Base-by-base conservation (phyloP, 2,329 filamentous ascomycete species). In the Allantophomopsis lycopodina region DNA sequence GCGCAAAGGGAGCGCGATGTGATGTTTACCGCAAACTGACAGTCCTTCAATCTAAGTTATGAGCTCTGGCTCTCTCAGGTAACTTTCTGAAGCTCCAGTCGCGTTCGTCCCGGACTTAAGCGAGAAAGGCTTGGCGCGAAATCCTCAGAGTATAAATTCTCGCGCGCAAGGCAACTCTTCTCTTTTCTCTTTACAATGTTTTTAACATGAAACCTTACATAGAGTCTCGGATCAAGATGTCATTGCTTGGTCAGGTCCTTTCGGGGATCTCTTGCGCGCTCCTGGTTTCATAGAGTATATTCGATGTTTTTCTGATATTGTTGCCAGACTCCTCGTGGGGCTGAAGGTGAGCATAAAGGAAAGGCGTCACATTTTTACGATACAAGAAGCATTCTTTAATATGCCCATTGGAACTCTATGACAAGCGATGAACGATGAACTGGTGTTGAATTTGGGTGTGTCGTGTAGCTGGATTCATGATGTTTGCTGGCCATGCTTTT, bases 191-290 rank as follows among this genome's bases (percentile, higher is more conserved):
- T 67, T 63, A 71, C 69, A 89, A 84, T 85, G 79, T 85, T 28
- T 28, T 28, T 28, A 28, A 28, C 23, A 69, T 59, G 78, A 80
- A 86, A 80, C 83, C 80, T 76, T 83, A 84, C 83, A 89, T 96
- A 96, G 91, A 98, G 91, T 98, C 91, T 93, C 89, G 88, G 83
- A 83, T 78, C 77, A 83, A 77, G 83, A 76, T 59, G 57, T 88
- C 84, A 85, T 73, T 96, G 75, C 83, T 86, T 87, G 78, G 83
- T 85, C 83, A 93, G 85, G 75, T 80, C 74, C 78, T 70, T 62
- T 61, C 69, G 65, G 74, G 80, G 69, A 73, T 83, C 88, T 82
- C 48, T 68, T 68, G 84, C 88, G 89, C 85, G 91, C 91, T 98
- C 87, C 88, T 79, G 85, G 87, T 83, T 71, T 83, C 83, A 89